These are phyloP conservation scores for Davidsoniella eucalypti DNA, from an alignment of 2,329 filamentous ascomycete genomes.

Conservation along the genomic window DNA sequence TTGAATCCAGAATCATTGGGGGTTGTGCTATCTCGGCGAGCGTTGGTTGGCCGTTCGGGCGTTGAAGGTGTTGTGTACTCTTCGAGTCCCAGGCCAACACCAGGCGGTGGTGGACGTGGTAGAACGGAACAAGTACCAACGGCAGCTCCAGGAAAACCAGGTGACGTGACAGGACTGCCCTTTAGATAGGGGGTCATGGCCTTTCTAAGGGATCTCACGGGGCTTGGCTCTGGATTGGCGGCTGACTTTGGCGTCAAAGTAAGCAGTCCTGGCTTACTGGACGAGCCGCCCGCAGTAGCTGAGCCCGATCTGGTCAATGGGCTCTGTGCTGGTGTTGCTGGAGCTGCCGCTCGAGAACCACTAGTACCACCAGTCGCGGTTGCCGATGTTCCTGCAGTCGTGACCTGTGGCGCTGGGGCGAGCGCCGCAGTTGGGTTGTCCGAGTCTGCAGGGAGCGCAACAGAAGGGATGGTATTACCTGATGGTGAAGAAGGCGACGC, in stretches of 20 bases:
- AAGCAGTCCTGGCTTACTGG: constrained; percentile 17
- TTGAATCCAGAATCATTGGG: constrained; percentile 19
- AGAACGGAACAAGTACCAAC: background rate
- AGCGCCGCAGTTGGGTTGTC: too few species aligned
- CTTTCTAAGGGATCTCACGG: constrained; percentile 65
- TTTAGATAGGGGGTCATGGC: constrained; percentile 74
- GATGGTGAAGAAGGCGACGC: background rate
- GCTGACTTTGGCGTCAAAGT: constrained; percentile 21
- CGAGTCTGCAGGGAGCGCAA: background rate
- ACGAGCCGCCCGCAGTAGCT: constrained; percentile 15
- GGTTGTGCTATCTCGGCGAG: constrained; percentile 8
- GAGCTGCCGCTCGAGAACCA: background rate
- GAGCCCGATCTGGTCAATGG: background rate
- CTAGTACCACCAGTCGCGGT: background rate
- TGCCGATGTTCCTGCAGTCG: background rate
- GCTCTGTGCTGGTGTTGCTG: background rate
- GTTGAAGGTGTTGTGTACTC: constrained; percentile 9
- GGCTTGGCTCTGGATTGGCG: constrained; percentile 33
- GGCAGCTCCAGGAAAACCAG: background rate
- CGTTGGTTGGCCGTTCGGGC: constrained; percentile 6
- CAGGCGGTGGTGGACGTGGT: too few species aligned
- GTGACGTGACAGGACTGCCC: constrained; percentile 8
- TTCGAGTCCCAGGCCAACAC: constrained; percentile 3
- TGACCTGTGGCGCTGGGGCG: background rate
- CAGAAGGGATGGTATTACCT: background rate